Evolutionary conservation across 768 basidiomycete genomes (phyloP).

Genomic region (Mycena venus): DNA sequence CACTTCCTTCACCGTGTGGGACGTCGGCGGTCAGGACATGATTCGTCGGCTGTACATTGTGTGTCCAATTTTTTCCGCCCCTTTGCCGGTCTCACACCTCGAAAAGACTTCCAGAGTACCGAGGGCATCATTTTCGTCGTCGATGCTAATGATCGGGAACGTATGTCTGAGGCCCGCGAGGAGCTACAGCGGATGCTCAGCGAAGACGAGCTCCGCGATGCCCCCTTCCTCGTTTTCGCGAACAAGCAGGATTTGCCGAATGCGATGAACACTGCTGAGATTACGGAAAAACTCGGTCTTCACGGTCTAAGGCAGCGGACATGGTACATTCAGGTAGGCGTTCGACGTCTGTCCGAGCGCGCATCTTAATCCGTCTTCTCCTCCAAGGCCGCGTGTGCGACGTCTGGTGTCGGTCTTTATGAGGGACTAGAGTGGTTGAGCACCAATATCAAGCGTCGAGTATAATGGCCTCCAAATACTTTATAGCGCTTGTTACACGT

Average conservation of each 20-base stretch:
- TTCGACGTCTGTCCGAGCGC: not conserved
- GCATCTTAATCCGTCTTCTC: not conserved
- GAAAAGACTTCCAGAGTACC: not conserved
- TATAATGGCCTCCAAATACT: not conserved
- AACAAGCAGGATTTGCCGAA: no score
- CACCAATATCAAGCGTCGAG: not conserved
- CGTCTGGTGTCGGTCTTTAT: not conserved
- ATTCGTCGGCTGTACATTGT: not conserved
- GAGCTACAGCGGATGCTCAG: not conserved
- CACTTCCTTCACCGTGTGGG: not conserved
- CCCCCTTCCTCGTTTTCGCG: no score
- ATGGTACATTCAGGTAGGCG: not conserved
- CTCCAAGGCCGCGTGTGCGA: no score
- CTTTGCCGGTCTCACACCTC: not conserved
- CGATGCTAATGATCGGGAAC: no score
- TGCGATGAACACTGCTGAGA: no score
- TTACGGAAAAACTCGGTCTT: no score
- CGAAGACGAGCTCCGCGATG: no score
- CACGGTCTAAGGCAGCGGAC: not conserved
- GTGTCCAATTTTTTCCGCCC: not conserved
- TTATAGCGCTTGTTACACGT: not conserved
- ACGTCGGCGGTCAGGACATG: not conserved
- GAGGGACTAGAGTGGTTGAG: not conserved
- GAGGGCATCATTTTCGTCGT: not conserved
- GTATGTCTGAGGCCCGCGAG: not conserved